A percentile compares a stretch with the other conserved stretches of the same genome.
Evolutionary conservation across 2,329 filamentous ascomycete species (phyloP).

Genomic region (Fusarium pininemorale): DNA sequence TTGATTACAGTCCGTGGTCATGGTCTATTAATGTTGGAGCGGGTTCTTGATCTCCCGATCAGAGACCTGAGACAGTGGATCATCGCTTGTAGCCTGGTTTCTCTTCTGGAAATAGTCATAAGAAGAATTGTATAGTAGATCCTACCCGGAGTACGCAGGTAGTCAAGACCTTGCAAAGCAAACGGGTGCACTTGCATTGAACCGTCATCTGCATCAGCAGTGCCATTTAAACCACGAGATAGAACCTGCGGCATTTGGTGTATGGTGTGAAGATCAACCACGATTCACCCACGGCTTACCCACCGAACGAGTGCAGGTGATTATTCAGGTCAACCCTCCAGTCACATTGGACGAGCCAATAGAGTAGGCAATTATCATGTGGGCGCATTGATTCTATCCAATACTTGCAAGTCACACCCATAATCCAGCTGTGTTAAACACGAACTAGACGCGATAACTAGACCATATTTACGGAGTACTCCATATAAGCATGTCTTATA

Average conservation of each 20-base stretch:
- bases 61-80: slow-evolving; percentile 41
- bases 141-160: slow-evolving; percentile 1
- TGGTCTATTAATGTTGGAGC: slow-evolving; percentile 4
- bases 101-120: not conserved
- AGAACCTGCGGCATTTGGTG: slow-evolving; percentile 33
- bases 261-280: slow-evolving; percentile 39
- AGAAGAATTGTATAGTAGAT: slow-evolving; percentile 16
- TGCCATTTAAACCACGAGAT: slow-evolving; percentile 8
- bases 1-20: not conserved
- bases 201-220: not conserved
- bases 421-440: slow-evolving; percentile 23
- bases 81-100: slow-evolving; percentile 11
- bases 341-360: slow-evolving; percentile 16
- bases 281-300: slow-evolving; percentile 15
- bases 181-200: slow-evolving; percentile 4
- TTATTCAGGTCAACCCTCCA: not conserved
- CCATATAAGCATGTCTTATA: not conserved
- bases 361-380: not conserved
- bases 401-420: slow-evolving; percentile 7
- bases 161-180: not conserved
- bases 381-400: slow-evolving; percentile 1
- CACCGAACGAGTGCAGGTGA: slow-evolving; percentile 27
- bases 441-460: slow-evolving; percentile 1
- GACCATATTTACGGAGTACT: not conserved
- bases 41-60: slow-evolving; percentile 24